Base-by-base conservation (phyloP, 176 grass and related monocot species). In the Oryza meridionalis region DNA sequence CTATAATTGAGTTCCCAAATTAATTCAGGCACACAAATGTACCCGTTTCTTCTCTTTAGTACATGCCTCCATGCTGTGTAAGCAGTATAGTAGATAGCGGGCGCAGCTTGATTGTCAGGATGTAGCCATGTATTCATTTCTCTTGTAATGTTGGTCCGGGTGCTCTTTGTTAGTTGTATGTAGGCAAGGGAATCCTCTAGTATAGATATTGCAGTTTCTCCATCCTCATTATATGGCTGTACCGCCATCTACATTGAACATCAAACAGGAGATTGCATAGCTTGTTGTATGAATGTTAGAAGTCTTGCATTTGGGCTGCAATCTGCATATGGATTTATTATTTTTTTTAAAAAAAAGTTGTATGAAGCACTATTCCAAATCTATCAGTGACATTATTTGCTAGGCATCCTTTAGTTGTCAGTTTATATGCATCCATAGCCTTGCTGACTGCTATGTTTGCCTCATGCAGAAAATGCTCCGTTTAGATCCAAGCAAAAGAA, bases 401-500 rank as follows among this genome's bases (percentile, higher is more conserved):
- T 79, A 10, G 32, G 16, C 43, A 70, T 4, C 26, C 19, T 84
- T 44, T 19, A 12, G 15, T 51, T 62, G 19, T 58, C 7, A 76
- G 62, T 64, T 17, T 4, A 14, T 6, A 8, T 33, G 42, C 42
- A 50, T 84, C 42, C 47, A 50, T 33, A 74, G 9, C 40, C 27
- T 75, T 26, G 17, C 75, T 87, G 16, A 84, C 31, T 46, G 47
- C 13, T 70, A 32, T 45, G 24, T 38, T 10, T 6, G 11, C 62
- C 0, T 53, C 14, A 16, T 84, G 88, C 87, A 94, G 93, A 95
- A 79, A 92, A 95, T 95, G 93, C 88, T 95, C 16, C 66, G 83
- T 6, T 88, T 95, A 58, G 90, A 95, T 49, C 93, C 93, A 45
- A 95, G 70, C 85, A 88, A 69, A 83, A 95, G 93, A 51, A 95